These are phyloP conservation scores for Solanum chaucha DNA, from an alignment of 257 asterid species.

Conservation along the genomic window DNA sequence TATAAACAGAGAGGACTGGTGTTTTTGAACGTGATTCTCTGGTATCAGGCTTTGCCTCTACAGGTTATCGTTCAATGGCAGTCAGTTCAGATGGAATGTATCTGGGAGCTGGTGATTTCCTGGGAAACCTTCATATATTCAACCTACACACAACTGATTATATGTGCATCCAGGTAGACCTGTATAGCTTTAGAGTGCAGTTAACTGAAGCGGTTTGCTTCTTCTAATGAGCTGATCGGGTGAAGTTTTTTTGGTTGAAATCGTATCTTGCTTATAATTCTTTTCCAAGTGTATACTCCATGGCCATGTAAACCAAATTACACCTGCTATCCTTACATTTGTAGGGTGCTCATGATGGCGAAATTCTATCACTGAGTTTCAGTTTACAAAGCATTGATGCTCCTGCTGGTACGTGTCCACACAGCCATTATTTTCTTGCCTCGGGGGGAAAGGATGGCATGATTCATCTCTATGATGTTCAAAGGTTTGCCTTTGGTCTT, in stretches of 20 bases:
- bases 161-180: slow-evolving; percentile 40
- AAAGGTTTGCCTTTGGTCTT: slow-evolving; percentile 29
- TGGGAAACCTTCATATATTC: slow-evolving; percentile 57
- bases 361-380: slow-evolving; percentile 53
- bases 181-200: neutral
- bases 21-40: slow-evolving; percentile 55
- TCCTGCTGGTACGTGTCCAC: slow-evolving; percentile 14
- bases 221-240: slow-evolving; percentile 2
- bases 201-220: slow-evolving; percentile 1
- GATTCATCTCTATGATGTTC: slow-evolving; percentile 46
- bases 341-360: slow-evolving; percentile 60
- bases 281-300: neutral
- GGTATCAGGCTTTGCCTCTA: slow-evolving; percentile 29
- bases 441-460: slow-evolving; percentile 55
- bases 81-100: slow-evolving; percentile 62
- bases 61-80: slow-evolving; percentile 57
- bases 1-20: slow-evolving; percentile 48
- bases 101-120: slow-evolving; percentile 69
- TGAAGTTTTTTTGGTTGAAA: neutral
- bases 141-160: slow-evolving; percentile 33
- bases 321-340: slow-evolving; percentile 1
- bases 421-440: slow-evolving; percentile 35
- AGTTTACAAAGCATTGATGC: slow-evolving; percentile 21
- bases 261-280: neutral
- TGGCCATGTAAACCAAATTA: neutral